These are phyloP conservation scores for Besnoitia besnoiti DNA, from an alignment of 169 alveolate genomes.

Conservation along the genomic window DNA sequence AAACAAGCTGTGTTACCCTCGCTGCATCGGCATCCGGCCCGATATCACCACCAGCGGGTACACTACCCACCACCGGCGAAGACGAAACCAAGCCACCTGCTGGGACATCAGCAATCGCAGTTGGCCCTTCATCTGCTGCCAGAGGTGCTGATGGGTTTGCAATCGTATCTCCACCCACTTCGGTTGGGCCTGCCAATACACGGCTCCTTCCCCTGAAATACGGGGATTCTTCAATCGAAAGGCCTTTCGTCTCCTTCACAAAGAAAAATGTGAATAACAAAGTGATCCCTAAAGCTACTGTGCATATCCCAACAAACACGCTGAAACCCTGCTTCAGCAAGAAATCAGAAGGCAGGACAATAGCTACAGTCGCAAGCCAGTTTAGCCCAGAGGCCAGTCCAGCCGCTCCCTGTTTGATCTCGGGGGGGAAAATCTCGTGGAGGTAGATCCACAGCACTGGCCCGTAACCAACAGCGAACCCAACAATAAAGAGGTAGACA, in stretches of 20 bases:
- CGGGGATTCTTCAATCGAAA: conserved; percentile 71
- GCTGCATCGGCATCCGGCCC: too few species aligned
- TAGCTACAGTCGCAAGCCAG: conserved; percentile 80
- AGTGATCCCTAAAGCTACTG: conserved; percentile 74
- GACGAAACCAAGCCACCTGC: too few species aligned
- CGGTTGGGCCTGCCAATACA: conserved; percentile 40
- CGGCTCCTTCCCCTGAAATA: conserved; percentile 63
- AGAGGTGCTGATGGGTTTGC: too few species aligned
- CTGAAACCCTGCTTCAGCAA: conserved; percentile 69
- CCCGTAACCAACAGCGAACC: conserved; percentile 87
- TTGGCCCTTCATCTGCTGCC: too few species aligned
- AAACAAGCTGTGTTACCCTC: too few species aligned
- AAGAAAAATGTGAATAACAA: conserved; percentile 74
- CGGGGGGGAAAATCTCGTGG: conserved; percentile 85
- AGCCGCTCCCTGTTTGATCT: conserved; percentile 85
- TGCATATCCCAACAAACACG: conserved; percentile 75
- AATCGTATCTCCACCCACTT: too few species aligned
- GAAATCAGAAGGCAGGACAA: conserved; percentile 82
- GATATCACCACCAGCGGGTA: too few species aligned
- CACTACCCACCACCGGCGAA: too few species aligned
- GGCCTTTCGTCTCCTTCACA: conserved; percentile 85
- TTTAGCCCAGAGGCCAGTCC: conserved; percentile 80
- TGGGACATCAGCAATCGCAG: too few species aligned
- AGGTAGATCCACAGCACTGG: conserved; percentile 87
- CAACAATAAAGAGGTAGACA: conserved; percentile 78